A percentile compares a stretch with the other conserved stretches of the same genome.
These are phyloP conservation scores for Daldinia childiae DNA, from an alignment of 495 filamentous ascomycete species.

Conservation along the genomic window DNA sequence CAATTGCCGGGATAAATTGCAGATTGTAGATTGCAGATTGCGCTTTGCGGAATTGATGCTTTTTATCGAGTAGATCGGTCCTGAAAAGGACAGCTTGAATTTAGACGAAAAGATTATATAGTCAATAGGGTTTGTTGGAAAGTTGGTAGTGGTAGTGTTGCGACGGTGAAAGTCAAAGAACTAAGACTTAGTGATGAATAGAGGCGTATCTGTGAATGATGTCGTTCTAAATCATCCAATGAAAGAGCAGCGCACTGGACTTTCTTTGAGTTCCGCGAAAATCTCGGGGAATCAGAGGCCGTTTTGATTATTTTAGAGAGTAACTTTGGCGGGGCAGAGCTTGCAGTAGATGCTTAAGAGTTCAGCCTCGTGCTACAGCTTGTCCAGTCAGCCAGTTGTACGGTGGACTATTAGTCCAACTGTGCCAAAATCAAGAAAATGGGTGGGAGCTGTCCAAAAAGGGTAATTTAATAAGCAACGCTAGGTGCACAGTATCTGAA, in stretches of 20 bases:
- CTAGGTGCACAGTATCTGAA: no score
- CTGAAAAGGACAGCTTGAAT: neutral
- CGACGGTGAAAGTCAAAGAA: conserved; percentile 21
- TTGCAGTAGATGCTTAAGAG: conserved; percentile 1
- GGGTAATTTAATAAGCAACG: no score
- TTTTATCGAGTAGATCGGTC: neutral
- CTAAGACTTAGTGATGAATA: conserved; percentile 19
- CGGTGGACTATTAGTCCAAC: no score
- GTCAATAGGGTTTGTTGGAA: neutral
- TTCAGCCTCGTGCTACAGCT: conserved; percentile 29
- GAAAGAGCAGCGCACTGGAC: conserved; percentile 14
- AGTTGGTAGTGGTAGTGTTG: conserved; percentile 6
- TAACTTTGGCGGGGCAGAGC: conserved; percentile 25
- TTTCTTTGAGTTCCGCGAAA: conserved; percentile 37
- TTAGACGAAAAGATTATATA: neutral
- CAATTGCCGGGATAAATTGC: conserved; percentile 14
- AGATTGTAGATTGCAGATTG: conserved; percentile 19
- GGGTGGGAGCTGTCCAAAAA: no score
- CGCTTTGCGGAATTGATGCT: neutral
- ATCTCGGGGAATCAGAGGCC: conserved; percentile 36
- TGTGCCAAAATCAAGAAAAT: no score
- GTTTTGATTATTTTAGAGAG: neutral
- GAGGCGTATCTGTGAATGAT: conserved; percentile 29
- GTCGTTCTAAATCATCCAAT: conserved; percentile 35
- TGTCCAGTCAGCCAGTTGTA: neutral